A percentile compares a stretch with the other conserved stretches of the same genome.
phyloP scores from a whole-genome alignment of 768 basidiomycete genomes.

The Lactarius akahatsu region DNA sequence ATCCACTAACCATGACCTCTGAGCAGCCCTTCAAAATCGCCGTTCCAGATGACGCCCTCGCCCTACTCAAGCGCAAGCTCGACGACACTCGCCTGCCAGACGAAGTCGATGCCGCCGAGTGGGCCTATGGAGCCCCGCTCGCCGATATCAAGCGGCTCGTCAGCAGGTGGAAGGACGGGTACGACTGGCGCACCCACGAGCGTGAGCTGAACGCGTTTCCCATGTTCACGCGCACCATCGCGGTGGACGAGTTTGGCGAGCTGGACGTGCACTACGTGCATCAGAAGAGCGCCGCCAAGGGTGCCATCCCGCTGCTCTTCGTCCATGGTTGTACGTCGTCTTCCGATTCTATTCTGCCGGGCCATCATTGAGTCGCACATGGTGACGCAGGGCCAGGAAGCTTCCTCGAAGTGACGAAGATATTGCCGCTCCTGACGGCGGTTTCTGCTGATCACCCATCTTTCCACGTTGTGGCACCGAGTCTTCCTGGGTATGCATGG shows the following conservation, averaged over 20 bases:
- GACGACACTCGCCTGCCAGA: constrained; percentile 48
- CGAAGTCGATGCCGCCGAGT: constrained; percentile 51
- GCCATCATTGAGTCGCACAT: too few species aligned
- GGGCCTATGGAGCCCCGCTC: constrained; percentile 47
- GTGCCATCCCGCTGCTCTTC: constrained; percentile 54
- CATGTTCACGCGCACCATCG: too few species aligned
- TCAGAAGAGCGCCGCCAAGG: constrained; percentile 36
- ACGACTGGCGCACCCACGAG: too few species aligned
- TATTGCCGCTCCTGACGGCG: constrained; percentile 46
- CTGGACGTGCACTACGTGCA: not conserved
- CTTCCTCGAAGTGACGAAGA: constrained; percentile 50
- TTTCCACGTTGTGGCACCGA: constrained; percentile 54
- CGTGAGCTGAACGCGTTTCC: too few species aligned
- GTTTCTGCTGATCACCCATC: constrained; percentile 43
- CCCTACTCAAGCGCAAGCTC: constrained; percentile 46
- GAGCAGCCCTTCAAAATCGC: constrained; percentile 50
- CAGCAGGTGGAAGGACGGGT: too few species aligned
- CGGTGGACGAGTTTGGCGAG: too few species aligned
- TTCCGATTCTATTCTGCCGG: not conserved
- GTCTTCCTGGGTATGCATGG: constrained; percentile 55
- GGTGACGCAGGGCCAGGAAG: constrained; percentile 50
- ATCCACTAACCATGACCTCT: constrained; percentile 2
- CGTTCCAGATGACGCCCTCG: constrained; percentile 45
- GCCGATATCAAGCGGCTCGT: constrained; percentile 28
- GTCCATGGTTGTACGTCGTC: constrained; percentile 52